These are phyloP conservation scores for Discostella pseudostelligera DNA, from an alignment of 108 stramenopile genomes.

Conservation along the genomic window DNA sequence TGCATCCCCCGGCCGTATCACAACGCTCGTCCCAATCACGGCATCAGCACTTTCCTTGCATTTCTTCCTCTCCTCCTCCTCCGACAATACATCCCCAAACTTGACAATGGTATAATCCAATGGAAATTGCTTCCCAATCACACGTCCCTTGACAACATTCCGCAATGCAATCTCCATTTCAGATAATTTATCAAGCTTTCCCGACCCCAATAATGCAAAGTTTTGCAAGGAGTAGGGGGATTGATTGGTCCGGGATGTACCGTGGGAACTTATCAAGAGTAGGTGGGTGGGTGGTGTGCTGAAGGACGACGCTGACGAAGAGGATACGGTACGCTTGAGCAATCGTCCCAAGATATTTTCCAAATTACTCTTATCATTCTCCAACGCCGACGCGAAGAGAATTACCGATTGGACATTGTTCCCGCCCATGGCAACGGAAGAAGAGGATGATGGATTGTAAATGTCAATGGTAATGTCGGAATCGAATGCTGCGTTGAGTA, in stretches of 20 bases:
- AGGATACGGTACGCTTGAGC: constrained; percentile 57
- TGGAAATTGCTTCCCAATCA: constrained; percentile 37
- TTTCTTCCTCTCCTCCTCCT: constrained; percentile 12
- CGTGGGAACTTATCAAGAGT: constrained; percentile 64
- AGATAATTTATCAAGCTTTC: constrained; percentile 68
- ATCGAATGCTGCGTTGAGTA: constrained; percentile 28
- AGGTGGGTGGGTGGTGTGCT: constrained; percentile 78
- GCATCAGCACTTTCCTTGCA: constrained; percentile 23
- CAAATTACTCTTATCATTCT: constrained; percentile 32
- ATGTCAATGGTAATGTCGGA: constrained; percentile 48
- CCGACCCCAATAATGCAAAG: constrained; percentile 50
- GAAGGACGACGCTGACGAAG: constrained; percentile 37
- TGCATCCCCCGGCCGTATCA: constrained; percentile 51
- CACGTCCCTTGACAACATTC: constrained; percentile 47
- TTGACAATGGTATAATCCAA: constrained; percentile 84
- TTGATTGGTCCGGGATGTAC: constrained; percentile 72
- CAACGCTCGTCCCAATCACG: constrained; percentile 42
- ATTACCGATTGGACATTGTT: constrained; percentile 61
- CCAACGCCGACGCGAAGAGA: constrained; percentile 62
- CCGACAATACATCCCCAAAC: constrained; percentile 52
- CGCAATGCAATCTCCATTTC: constrained; percentile 71
- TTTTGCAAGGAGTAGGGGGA: constrained; percentile 83
- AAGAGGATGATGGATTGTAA: constrained; percentile 49
- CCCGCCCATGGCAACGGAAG: constrained; percentile 70
- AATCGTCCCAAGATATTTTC: constrained; percentile 60